Evolutionary conservation across 1,284 basidiomycete genomes (phyloP), one percentile per base, ranked within the genome.

Genomic region (Trichosporon faecale): DNA sequence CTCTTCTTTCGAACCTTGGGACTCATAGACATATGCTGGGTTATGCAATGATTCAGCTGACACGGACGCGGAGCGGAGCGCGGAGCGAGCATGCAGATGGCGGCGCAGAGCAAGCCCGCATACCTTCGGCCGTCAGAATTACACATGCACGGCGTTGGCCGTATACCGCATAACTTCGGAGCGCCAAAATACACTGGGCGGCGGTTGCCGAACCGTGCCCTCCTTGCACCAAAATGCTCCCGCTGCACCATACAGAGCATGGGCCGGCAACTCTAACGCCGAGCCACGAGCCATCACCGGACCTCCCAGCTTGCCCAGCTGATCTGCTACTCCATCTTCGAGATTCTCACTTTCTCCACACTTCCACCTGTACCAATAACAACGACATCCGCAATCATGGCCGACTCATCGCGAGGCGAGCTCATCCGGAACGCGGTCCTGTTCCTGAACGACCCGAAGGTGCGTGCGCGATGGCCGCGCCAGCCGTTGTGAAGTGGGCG

Each of bases 341-440:
- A 2, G 16, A 18, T 16, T 16, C 27, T 52, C 23, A 52, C 25
- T 29, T 31, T 18, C 14, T 37, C 46, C 37, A 40, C 40, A 12
- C 23, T 61, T 55, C 52, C 46, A 18, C 52, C 33, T 14, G 35
- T 37, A 37, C 14, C 68, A 25, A 27, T 52, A 37, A 55, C 64
- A 23, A 11, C 37, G 37, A 57, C 61, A n/a, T n/a, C 57, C 23
- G 29, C 55, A 61, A 69, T 33, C 66, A 73, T 70, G 68, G 57
- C 57, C 29, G 66, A 69, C 66, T 68, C 72, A 14, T 66, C 67
- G n/a, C 86, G 91, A 78, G 87, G 88, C 75, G 90, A 93, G 69
- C 87, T 93, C 73, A 79, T 95, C 69, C 88, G 87, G 67, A 93
- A 91, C 85, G 93, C 93, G 0, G 88, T 95, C 70, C 85, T 87